Evolutionary conservation across 768 basidiomycete genomes (phyloP).

Genomic region (Ephemerocybe angulata): DNA sequence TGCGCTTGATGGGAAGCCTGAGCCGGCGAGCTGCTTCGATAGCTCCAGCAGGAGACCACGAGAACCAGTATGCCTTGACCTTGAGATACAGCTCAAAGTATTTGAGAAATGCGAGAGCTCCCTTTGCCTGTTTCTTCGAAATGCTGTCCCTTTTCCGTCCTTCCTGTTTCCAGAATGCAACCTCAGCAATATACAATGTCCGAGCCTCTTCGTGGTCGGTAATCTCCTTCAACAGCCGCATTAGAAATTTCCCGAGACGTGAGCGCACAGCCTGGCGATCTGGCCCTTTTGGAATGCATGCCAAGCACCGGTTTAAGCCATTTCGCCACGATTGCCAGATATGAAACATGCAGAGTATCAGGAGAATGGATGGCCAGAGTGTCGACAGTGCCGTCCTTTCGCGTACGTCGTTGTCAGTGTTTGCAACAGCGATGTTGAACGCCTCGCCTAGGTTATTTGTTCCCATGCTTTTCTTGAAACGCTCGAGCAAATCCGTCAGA

Average conservation of each 20-base stretch:
- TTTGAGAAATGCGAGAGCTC: constrained; percentile 17
- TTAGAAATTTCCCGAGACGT: constrained; percentile 17
- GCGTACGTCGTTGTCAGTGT: constrained; percentile 27
- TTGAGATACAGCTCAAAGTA: constrained; percentile 18
- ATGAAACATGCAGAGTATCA: constrained; percentile 35
- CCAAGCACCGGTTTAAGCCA: constrained; percentile 22
- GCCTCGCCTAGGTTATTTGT: constrained; percentile 12
- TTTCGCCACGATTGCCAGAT: constrained; percentile 31
- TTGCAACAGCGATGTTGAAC: constrained; percentile 19
- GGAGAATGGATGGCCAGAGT: constrained; percentile 18
- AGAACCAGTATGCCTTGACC: constrained; percentile 19
- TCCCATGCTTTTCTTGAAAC: constrained; percentile 16
- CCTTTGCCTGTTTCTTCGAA: constrained; percentile 14
- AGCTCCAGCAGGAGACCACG: constrained; percentile 27
- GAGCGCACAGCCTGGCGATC: constrained; percentile 13
- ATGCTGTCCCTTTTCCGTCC: not conserved
- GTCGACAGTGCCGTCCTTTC: constrained; percentile 20
- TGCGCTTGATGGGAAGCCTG: constrained; percentile 13
- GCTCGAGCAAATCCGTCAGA: constrained; percentile 15
- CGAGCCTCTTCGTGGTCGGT: constrained; percentile 18
- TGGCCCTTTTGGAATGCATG: constrained; percentile 22
- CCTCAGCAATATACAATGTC: constrained; percentile 12
- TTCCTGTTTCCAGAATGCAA: constrained; percentile 13
- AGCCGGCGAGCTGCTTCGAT: constrained; percentile 21
- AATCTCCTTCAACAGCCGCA: constrained; percentile 20